Percentiles rank a stretch among this genome's conserved stretches.
Evolutionary conservation across 1,284 basidiomycete genomes (phyloP).

Genomic region (Vanrija sp.): DNA sequence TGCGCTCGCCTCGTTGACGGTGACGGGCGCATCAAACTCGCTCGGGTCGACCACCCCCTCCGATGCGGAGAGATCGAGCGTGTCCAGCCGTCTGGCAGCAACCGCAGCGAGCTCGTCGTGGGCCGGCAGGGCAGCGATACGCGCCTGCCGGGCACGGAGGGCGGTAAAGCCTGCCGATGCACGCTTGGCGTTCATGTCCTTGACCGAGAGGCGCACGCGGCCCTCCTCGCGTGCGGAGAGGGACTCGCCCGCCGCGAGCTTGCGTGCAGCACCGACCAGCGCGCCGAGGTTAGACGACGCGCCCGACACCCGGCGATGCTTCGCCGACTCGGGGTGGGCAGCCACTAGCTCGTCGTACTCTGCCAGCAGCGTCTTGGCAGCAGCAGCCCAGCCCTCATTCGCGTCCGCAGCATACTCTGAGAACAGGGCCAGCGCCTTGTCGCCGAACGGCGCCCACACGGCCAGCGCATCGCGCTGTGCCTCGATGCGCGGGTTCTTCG

Average conservation of each 20-base stretch:
- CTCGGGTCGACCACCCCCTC: not conserved
- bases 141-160: not conserved
- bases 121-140: not conserved
- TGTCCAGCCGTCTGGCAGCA: not conserved
- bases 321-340: not conserved
- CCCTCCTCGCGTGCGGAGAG: not conserved
- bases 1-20: not conserved
- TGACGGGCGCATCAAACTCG: not conserved
- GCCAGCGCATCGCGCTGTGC: not conserved
- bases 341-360: not conserved
- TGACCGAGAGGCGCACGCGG: slow-evolving; percentile 1
- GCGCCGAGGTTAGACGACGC: not conserved
- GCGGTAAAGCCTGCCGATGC: not conserved
- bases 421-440: slow-evolving; percentile 1
- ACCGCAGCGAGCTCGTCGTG: not conserved
- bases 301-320: not conserved
- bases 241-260: not conserved
- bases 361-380: not conserved
- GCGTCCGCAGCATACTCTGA: no score
- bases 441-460: slow-evolving; percentile 6
- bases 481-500: not conserved
- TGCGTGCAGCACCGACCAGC: not conserved
- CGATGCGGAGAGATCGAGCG: not conserved
- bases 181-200: slow-evolving; percentile 4
- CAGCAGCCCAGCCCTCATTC: not conserved